Base-by-base conservation (phyloP, 371 early-diverging fungal species). In the Rhizopus sp. region DNA sequence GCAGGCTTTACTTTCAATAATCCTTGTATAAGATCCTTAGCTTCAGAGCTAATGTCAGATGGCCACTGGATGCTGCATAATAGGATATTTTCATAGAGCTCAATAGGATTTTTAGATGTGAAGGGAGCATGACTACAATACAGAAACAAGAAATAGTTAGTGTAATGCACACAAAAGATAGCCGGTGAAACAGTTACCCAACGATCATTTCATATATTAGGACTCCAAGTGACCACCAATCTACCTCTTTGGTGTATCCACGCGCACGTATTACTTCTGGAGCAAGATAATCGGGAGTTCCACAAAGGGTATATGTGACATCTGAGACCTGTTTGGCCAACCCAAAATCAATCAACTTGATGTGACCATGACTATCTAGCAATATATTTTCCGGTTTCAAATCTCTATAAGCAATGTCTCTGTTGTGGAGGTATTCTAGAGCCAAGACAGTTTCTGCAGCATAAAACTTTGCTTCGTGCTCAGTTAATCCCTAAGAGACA, bases 341-440 rank as follows among this genome's bases (percentile, higher is more conserved):
- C 1, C 99, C 99, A 83, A 99, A 99, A 76, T 99, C 99, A 4
- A 97, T 91, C 39, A 99, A 87, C 72, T 97, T 97, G 70, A 99
- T 85, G 69, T 99, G 95, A 0, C 99, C 99, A 35, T 77, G 60
- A 10, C 80, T 77, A 67, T 94, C 96, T 47, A 99, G 75, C 32
- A 99, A 76, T 45, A 94, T 69, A 65, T 96, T 95, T 63, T 97
- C 96, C 6, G 97, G 98, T 72, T 96, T 94, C 53, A 97, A 69
- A 76, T 97, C 97, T 16, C 98, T 85, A 79, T 97, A 98, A 56
- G 94, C 87, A 48, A 95, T 90, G 68, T 94, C 87, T 54, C 84
- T 70, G 47, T 72, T 73, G 73, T 99, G 99, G 44, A 99, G 75
- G 72, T 95, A 96, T 63, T 92, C 92, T 31, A 99, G 69, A 1